Percentiles rank a stretch among this genome's conserved stretches.
Evolutionary conservation across 345 rosid species (phyloP).

Genomic region (Ceriops tagal): DNA sequence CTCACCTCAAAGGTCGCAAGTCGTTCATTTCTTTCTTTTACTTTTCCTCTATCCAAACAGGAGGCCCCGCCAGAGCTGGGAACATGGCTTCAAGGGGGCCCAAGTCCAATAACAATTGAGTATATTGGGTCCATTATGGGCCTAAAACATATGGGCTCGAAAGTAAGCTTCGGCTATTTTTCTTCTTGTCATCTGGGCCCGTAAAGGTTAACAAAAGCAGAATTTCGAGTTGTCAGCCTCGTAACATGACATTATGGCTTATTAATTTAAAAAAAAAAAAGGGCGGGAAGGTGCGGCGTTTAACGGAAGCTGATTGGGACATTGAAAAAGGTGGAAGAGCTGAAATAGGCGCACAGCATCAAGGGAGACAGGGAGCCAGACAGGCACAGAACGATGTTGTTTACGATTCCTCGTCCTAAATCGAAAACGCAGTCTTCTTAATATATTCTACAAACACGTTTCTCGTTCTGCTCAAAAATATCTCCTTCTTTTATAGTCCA

Average conservation of each 20-base stretch:
- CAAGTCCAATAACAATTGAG: no score
- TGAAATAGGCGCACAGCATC: neutral
- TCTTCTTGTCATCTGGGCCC: neutral
- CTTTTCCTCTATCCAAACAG: no score
- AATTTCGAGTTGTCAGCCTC: neutral
- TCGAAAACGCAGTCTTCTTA: no score
- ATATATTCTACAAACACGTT: no score
- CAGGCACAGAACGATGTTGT: neutral
- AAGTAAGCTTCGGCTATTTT: no score
- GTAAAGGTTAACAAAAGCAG: neutral
- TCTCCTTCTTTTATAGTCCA: neutral
- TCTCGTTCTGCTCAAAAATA: no score
- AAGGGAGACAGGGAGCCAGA: neutral
- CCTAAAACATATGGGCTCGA: no score
- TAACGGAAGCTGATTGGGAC: neutral
- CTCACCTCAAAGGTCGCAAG: neutral
- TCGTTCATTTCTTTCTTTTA: no score
- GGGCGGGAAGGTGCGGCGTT: conserved; percentile 19
- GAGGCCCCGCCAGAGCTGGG: no score
- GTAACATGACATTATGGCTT: neutral
- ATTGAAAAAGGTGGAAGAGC: neutral
- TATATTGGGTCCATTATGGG: no score
- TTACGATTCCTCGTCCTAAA: no score
- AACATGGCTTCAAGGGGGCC: no score
- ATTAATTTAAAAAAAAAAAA: neutral